Percentiles rank a stretch among this genome's conserved stretches.
These are phyloP conservation scores for Marsdenia floribunda DNA, from an alignment of 257 asterid species.

Conservation along the genomic window DNA sequence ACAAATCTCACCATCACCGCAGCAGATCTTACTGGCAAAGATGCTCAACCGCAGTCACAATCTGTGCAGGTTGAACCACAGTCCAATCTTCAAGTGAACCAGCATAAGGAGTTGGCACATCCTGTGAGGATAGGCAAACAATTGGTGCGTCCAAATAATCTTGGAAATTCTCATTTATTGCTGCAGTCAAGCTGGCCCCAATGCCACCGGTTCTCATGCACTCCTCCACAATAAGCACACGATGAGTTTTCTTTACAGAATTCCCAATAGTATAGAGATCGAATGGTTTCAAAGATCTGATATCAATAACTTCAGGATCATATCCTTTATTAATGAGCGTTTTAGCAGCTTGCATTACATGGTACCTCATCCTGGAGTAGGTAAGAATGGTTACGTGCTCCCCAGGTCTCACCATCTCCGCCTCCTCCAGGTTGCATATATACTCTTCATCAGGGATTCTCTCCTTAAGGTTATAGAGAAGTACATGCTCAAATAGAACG, in stretches of 20 bases:
- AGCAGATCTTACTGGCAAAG: slow-evolving; percentile 34
- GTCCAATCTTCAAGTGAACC: slow-evolving; percentile 51
- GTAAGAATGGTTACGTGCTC: slow-evolving; percentile 44
- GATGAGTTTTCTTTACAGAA: slow-evolving; percentile 51
- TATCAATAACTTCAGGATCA: slow-evolving; percentile 57
- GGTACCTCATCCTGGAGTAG: slow-evolving; percentile 57
- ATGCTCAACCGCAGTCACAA: slow-evolving; percentile 51
- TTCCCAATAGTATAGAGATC: slow-evolving; percentile 50
- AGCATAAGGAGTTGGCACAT: slow-evolving; percentile 55
- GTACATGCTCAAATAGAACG: slow-evolving; percentile 50
- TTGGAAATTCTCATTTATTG: slow-evolving; percentile 48
- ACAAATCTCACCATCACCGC: slow-evolving; percentile 8
- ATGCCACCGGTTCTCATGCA: slow-evolving; percentile 60
- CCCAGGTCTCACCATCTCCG: slow-evolving; percentile 61
- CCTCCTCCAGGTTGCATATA: slow-evolving; percentile 45
- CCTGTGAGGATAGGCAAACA: slow-evolving; percentile 50
- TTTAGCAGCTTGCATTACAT: slow-evolving; percentile 57
- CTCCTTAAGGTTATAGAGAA: slow-evolving; percentile 51
- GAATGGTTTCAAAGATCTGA: slow-evolving; percentile 54
- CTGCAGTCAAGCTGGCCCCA: slow-evolving; percentile 53
- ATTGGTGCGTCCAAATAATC: slow-evolving; percentile 50
- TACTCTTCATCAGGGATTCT: slow-evolving; percentile 56
- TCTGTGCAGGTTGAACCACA: slow-evolving; percentile 52
- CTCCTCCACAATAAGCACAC: slow-evolving; percentile 52
- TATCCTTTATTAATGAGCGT: slow-evolving; percentile 49